Evolutionary conservation across 768 basidiomycete species (phyloP).

Genomic region (Boletales sp.): DNA sequence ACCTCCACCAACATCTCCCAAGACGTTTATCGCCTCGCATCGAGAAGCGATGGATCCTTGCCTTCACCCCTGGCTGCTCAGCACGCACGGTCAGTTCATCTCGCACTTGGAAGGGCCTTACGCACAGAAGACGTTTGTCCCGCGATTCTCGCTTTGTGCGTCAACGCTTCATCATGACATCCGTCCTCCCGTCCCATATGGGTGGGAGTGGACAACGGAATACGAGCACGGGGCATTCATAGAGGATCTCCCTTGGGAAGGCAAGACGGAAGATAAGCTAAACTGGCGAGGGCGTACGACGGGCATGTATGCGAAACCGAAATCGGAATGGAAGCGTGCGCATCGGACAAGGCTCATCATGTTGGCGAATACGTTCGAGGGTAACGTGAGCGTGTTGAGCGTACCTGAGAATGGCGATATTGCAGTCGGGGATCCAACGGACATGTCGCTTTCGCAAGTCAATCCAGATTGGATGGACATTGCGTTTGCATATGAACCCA

Average conservation of each 20-base stretch:
- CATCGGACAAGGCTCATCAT: conserved; percentile 51
- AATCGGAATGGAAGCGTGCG: conserved; percentile 44
- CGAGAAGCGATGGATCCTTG: conserved; percentile 36
- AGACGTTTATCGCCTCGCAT: conserved; percentile 37
- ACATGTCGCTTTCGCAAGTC: conserved; percentile 35
- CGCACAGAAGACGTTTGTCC: conserved; percentile 41
- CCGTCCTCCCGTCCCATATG: conserved; percentile 44
- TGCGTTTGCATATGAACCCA: conserved; percentile 47
- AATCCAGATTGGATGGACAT: conserved; percentile 60
- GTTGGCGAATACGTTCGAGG: conserved; percentile 36
- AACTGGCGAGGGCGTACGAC: conserved; percentile 77
- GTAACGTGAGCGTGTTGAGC: conserved; percentile 37
- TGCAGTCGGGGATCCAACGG: conserved; percentile 34
- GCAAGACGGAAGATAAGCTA: conserved; percentile 57
- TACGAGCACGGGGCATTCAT: conserved; percentile 31
- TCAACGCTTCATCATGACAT: conserved; percentile 55
- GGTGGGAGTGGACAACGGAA: conserved; percentile 42
- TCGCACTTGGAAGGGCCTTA: conserved; percentile 43
- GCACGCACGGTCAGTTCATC: conserved; percentile 51
- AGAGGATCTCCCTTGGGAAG: conserved; percentile 58
- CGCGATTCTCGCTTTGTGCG: conserved; percentile 51
- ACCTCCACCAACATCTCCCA: neutral
- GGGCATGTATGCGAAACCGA: conserved; percentile 46
- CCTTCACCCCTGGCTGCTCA: conserved; percentile 30
- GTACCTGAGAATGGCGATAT: conserved; percentile 23